phyloP scores from a whole-genome alignment of 2,329 filamentous ascomycete species.

The Byssochlamys sp. region DNA sequence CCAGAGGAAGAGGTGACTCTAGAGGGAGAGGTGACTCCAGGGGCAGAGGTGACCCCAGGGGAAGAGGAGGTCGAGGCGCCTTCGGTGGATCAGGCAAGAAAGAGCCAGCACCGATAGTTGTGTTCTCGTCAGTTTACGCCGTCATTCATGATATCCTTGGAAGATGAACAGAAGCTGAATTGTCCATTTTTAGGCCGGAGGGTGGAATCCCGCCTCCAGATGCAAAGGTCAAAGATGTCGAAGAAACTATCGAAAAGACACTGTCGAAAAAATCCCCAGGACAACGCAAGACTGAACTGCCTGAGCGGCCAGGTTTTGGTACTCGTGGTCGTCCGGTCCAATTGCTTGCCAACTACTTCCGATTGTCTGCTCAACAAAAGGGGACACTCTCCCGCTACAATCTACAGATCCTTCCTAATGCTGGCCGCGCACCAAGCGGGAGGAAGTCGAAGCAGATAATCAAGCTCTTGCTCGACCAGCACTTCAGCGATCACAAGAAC shows the following conservation, averaged over 20 bases:
- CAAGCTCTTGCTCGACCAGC: conserved; percentile 35
- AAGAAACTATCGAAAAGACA: conserved; percentile 18
- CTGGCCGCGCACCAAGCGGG: conserved; percentile 20
- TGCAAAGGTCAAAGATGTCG: conserved; percentile 16
- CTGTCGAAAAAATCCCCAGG: conserved; percentile 11
- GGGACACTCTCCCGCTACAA: conserved; percentile 33
- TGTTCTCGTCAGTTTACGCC: background rate
- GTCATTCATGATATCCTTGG: background rate
- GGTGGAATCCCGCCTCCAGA: conserved; percentile 13
- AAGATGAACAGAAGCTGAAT: background rate
- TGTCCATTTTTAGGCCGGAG: conserved; percentile 11
- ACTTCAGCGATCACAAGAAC: conserved; percentile 17
- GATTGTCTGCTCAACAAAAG: conserved; percentile 27
- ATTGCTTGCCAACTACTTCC: conserved; percentile 33
- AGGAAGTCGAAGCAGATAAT: conserved; percentile 41
- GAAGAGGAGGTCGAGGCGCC: conserved; percentile 3
- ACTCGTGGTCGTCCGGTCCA: conserved; percentile 21
- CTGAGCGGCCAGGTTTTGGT: conserved; percentile 30
- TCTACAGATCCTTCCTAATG: conserved; percentile 22
- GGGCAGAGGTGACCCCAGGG: conserved; percentile 4
- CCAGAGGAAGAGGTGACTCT: conserved; percentile 5
- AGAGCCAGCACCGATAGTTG: background rate
- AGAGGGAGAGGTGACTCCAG: conserved; percentile 18
- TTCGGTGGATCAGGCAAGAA: background rate
- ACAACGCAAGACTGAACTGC: conserved; percentile 14